Evolutionary conservation across 164 flowering plant species (phyloP), one percentile per base, ranked within the genome.

Genomic region (Tinospora cordifolia): DNA sequence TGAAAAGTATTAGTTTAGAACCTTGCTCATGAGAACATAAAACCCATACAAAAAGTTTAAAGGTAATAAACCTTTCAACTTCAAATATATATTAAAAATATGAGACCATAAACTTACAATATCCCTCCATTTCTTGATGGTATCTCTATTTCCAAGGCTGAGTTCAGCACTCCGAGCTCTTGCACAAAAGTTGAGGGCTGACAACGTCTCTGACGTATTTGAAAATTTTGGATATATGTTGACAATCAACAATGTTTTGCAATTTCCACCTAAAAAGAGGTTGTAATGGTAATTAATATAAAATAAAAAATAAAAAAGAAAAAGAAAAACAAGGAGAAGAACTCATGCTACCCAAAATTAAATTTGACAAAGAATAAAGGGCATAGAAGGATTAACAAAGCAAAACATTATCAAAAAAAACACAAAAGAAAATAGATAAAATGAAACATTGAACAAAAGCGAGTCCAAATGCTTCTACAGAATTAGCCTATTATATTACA

Each of bases 81-180:
- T 14, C 66, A 9, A 63, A 36, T 8, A 7, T 27, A 30, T 17
- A 22, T 26, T 25, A 15, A 5, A 25, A 58, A 8, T 21, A 8
- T 19, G 41, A 4, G 36, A 3, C 36, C 36, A 22, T 51, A 38
- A 70, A 87, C 94, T 87, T 80, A 95, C 99, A 77, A 86, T 75
- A 83, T 95, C 98, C 82, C 88, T 87, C 97, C 97, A 95, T 78
- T 95, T 92, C 81, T 90, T 90, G 27, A 90, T 87, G 36, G 99
- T 91, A 81, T 95, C 99, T 47, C 97, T 86, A 77, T 87, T 90
- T 69, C 98, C 98, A 77, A 90, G 96, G 84, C 96, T 91, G 71
- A 87, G 81, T 47, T 82, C 83, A 72, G 90, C 79, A 83, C 86
- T 92, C 60, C 98, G 85, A 71, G 97, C 96, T 85, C 98, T 88